Evolutionary conservation across 148 eudicot species (phyloP), one percentile per base, ranked within the genome.

Genomic region (Vaccinium macrocarpon): DNA sequence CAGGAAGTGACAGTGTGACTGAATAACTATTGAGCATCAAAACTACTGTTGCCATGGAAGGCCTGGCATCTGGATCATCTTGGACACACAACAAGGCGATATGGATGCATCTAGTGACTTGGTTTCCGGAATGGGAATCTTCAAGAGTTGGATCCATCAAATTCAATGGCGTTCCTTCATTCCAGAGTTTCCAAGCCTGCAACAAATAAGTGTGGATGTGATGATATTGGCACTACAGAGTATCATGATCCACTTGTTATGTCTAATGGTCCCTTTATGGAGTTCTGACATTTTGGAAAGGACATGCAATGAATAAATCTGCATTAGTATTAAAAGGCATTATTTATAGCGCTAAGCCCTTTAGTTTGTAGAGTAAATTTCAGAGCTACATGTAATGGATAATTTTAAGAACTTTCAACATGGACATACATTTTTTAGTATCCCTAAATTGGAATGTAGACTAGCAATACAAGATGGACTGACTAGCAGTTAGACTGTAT

Each of bases 121-220:
- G 4, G 38, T 35, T 35, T 35, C 4, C 2, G 38, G 38, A 35
- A 35, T 35, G 2, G 38, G 38, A 35, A 2, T 35, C 74, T 62
- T 51, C 51, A 46, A 87, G 68, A 49, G 64, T 70, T 50, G 88
- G 88, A 79, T 88, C 91, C 46, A 89, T 23, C 27, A 87, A 50
- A 3, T 84, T 81, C 76, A 84, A 78, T 1, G 87, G 56, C 2
- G 15, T 81, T 64, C 82, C 83, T 0, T 82, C 82, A 29, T 56
- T 82, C 88, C 87, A 88, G 4, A 74, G 73, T 72, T 71, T 80
- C 91, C 91, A 90, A 2, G 87, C 90, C 91, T 86, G 46, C 5
- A 80, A 32, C 1, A 15, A 38, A 2, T 29, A 4, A 21, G 8
- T 13, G 78, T 42, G 13, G 11, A 74, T 12, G n/a, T 13, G 3